Percentiles rank a stretch among this genome's conserved stretches.
phyloP scores from a whole-genome alignment of 1,139 yeast genomes.

The Suhomyces yuchorum region DNA sequence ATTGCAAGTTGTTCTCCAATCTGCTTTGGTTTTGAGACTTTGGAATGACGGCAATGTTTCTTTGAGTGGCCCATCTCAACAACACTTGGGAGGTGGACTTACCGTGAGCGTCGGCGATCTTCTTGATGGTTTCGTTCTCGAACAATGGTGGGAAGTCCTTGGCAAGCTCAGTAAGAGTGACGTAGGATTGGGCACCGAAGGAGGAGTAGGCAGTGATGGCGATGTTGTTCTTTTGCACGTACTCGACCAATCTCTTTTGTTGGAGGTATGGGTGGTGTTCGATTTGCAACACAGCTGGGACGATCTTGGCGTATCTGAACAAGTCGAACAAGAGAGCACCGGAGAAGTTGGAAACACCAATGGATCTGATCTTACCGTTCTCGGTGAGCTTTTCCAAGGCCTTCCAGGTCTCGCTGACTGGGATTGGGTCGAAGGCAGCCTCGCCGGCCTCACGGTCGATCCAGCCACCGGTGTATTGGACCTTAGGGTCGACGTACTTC shows the following conservation, averaged over 20 bases:
- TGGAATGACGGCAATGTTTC: conserved; percentile 72
- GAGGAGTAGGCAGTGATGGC: conserved; percentile 85
- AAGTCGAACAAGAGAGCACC: conserved; percentile 73
- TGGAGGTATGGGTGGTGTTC: conserved; percentile 93
- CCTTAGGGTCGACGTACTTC: conserved; percentile 70
- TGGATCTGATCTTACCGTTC: conserved; percentile 67
- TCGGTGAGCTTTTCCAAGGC: conserved; percentile 65
- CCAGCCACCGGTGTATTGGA: conserved; percentile 74
- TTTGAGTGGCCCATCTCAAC: conserved; percentile 81
- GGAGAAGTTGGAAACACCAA: conserved; percentile 83
- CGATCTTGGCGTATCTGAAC: conserved; percentile 67
- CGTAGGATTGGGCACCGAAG: conserved; percentile 73
- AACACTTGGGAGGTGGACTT: conserved; percentile 65
- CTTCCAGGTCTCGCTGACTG: conserved; percentile 76
- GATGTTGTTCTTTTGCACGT: conserved; percentile 60
- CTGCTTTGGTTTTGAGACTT: conserved; percentile 68
- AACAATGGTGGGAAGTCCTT: conserved; percentile 56
- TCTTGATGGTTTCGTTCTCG: conserved; percentile 50
- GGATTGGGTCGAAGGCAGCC: conserved; percentile 65
- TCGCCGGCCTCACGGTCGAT: conserved; percentile 58
- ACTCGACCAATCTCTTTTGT: conserved; percentile 68
- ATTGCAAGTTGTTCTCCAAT: conserved; percentile 56
- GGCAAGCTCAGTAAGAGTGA: conserved; percentile 61
- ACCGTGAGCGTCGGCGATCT: conserved; percentile 56
- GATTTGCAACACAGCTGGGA: conserved; percentile 82